Percentiles rank a stretch among this genome's conserved stretches.
Evolutionary conservation across 345 rosid genomes (phyloP).

Genomic region (Camelina neglecta): DNA sequence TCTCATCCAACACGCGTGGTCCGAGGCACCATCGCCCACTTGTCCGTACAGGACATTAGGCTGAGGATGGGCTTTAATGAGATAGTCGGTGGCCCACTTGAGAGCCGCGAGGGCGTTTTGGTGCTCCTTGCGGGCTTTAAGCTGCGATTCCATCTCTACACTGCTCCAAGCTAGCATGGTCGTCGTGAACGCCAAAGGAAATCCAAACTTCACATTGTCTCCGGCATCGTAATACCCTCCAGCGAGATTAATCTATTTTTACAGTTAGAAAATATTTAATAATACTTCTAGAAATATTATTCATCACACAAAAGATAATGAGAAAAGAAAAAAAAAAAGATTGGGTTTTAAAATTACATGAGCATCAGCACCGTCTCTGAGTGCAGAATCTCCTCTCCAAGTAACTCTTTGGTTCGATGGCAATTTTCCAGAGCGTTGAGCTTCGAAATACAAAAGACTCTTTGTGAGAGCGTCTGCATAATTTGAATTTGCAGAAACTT

Average conservation of each 20-base stretch:
- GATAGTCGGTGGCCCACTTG: conserved; percentile 74
- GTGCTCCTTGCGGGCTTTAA: conserved; percentile 46
- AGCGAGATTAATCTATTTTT: conserved; percentile 54
- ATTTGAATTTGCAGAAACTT: conserved; percentile 44
- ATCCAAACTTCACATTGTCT: conserved; percentile 77
- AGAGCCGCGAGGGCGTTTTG: conserved; percentile 54
- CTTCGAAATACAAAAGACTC: conserved; percentile 72
- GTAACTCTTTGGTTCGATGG: conserved; percentile 61
- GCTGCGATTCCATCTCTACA: conserved; percentile 54
- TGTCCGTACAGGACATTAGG: conserved; percentile 58
- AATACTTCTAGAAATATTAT: neutral
- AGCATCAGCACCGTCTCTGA: conserved; percentile 59
- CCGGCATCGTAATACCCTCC: conserved; percentile 88
- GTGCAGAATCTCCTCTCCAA: conserved; percentile 76
- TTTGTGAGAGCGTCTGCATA: conserved; percentile 65
- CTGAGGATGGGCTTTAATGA: conserved; percentile 64
- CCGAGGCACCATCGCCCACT: conserved; percentile 63
- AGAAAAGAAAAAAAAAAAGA: neutral
- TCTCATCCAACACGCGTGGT: conserved; percentile 73
- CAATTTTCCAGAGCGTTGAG: conserved; percentile 75
- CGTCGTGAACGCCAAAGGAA: conserved; percentile 76
- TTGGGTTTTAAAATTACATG: conserved; percentile 30
- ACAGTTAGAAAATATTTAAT: neutral
- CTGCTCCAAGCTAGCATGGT: conserved; percentile 77
- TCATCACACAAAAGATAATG: neutral